Percentiles rank a stretch among this genome's conserved stretches.
Conservation (phyloP, 2,329 filamentous ascomycete genomes). For the Alternaria infectoria region DNA sequence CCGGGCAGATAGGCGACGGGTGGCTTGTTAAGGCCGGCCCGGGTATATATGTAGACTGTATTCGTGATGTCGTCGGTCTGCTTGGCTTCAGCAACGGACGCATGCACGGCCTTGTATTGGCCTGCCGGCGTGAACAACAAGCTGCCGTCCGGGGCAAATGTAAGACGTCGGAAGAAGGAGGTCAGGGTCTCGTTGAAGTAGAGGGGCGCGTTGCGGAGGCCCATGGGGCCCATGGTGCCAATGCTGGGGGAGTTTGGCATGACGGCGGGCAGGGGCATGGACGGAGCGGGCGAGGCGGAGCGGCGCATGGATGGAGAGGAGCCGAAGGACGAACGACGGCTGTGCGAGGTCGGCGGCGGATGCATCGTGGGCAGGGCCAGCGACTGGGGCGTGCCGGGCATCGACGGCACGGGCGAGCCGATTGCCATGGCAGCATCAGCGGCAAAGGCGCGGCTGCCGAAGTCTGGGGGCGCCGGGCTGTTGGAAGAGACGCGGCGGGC, state of each 20-base stretch:
- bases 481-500: slow-evolving; percentile 86
- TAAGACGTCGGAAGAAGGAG: slow-evolving; percentile 92
- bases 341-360: slow-evolving; percentile 89
- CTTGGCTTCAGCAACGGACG: slow-evolving; percentile 71
- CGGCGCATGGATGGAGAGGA: slow-evolving; percentile 78
- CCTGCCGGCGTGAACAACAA: slow-evolving; percentile 92
- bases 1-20: slow-evolving; percentile 94
- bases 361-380: slow-evolving; percentile 88
- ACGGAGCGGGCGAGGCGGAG: slow-evolving; percentile 91
- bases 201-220: slow-evolving; percentile 80
- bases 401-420: slow-evolving; percentile 86
- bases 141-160: slow-evolving; percentile 94
- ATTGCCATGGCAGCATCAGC: slow-evolving; percentile 59
- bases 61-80: slow-evolving; percentile 87
- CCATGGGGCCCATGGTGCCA: slow-evolving; percentile 53
- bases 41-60: slow-evolving; percentile 97
- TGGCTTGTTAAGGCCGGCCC: slow-evolving; percentile 94
- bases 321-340: slow-evolving; percentile 90
- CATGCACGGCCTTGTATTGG: slow-evolving; percentile 85
- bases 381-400: slow-evolving; percentile 91
- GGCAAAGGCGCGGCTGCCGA: slow-evolving; percentile 70
- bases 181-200: slow-evolving; percentile 97
- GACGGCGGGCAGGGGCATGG: slow-evolving; percentile 90
- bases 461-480: slow-evolving; percentile 89
- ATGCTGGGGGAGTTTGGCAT: slow-evolving; percentile 93